Percentiles rank a stretch among this genome's conserved stretches.
Conservation (phyloP, 2,329 filamentous ascomycete genomes). For the Endoconidiophora laricicola region DNA sequence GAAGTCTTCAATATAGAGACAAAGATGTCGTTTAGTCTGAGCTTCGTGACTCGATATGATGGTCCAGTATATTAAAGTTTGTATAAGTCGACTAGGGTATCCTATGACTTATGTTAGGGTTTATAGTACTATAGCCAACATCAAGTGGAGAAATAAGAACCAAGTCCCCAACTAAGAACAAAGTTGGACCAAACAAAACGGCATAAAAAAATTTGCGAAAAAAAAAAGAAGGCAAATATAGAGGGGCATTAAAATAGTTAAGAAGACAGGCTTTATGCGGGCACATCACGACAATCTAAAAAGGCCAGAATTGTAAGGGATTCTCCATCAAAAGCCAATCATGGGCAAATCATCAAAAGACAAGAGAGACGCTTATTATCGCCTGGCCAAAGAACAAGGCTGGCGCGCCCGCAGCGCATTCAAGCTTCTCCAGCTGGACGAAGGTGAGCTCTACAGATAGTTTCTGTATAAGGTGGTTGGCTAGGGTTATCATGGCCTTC, state of each 20-base stretch:
- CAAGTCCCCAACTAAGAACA: too few species aligned
- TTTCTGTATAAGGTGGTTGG: not conserved
- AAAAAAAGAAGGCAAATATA: not conserved
- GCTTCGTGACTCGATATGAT: too few species aligned
- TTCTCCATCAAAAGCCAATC: slow-evolving; percentile 8
- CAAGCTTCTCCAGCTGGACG: slow-evolving; percentile 90
- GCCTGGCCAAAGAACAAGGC: slow-evolving; percentile 94
- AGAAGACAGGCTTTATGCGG: not conserved
- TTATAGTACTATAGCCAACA: too few species aligned
- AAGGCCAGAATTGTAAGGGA: too few species aligned
- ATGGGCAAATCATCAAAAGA: slow-evolving; percentile 99
- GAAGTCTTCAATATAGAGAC: too few species aligned
- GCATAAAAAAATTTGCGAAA: not conserved
- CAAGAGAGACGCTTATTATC: slow-evolving; percentile 94
- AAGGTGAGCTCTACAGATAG: slow-evolving; percentile 28
- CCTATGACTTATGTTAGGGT: too few species aligned
- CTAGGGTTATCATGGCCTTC: not conserved
- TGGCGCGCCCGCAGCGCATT: slow-evolving; percentile 95
- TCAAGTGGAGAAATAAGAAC: too few species aligned
- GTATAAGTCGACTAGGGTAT: too few species aligned
- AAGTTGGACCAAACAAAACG: not conserved
- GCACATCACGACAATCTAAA: not conserved
- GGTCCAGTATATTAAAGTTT: too few species aligned
- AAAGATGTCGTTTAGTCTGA: too few species aligned
- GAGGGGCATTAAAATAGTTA: not conserved